phyloP scores from a whole-genome alignment of 257 asterid genomes.

The Solanum neorickii region DNA sequence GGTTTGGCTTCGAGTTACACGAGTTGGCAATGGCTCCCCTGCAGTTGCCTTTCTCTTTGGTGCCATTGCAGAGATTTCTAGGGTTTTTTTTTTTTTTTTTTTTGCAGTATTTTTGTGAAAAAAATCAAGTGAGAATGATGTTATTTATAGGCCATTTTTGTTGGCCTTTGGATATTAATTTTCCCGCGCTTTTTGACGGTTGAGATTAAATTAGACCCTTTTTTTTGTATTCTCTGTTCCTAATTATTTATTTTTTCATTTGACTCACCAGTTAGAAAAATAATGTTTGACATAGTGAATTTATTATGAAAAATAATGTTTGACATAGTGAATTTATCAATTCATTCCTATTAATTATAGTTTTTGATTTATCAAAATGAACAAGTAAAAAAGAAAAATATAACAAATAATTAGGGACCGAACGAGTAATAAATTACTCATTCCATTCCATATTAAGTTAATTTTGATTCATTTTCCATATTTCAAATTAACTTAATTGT shows the following conservation, averaged over 20 bases:
- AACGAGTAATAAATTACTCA: not conserved
- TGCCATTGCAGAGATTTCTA: conserved; percentile 11
- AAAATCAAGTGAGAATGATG: not conserved
- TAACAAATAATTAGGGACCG: not conserved
- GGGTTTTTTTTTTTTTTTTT: not conserved
- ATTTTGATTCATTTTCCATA: too few species aligned
- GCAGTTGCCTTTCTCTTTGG: conserved; percentile 13
- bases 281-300: too few species aligned
- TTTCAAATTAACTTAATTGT: too few species aligned
- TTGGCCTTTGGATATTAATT: not conserved
- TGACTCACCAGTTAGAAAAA: too few species aligned
- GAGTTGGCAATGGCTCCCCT: conserved; percentile 4
- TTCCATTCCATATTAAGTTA: too few species aligned
- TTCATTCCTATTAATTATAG: fast-evolving
- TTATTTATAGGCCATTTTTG: not conserved
- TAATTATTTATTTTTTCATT: too few species aligned
- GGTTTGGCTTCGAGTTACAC: conserved; percentile 28
- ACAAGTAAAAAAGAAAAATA: too few species aligned
- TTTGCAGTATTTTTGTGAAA: not conserved
- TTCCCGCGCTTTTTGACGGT: conserved; percentile 56
- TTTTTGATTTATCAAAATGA: too few species aligned
- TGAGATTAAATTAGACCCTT: conserved; percentile 3
- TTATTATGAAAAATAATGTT: too few species aligned
- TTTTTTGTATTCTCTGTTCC: not conserved
- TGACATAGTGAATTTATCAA: fast-evolving